Evolutionary conservation across 371 early-diverging fungal genomes (phyloP).

Genomic region (Apophysomyces variabilis): DNA sequence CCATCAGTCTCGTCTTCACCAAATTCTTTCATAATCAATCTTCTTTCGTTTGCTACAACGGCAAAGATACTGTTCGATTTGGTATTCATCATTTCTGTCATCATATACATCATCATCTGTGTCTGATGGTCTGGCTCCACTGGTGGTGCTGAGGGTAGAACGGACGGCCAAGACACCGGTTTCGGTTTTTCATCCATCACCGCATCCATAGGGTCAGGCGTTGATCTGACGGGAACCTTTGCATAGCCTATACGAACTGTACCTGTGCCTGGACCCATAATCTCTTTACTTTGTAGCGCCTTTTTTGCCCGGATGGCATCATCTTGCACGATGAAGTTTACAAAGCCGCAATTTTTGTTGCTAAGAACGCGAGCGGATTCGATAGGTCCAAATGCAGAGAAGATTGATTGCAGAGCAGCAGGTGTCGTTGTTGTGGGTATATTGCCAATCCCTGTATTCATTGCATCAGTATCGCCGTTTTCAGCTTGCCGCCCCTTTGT

Average conservation of each 20-base stretch:
- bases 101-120: slow-evolving; percentile 31
- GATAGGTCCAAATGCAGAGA: slow-evolving; percentile 80
- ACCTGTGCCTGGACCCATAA: slow-evolving; percentile 76
- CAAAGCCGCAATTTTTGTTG: slow-evolving; percentile 96
- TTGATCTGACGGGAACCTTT: slow-evolving; percentile 58
- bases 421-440: slow-evolving; percentile 83
- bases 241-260: slow-evolving; percentile 90
- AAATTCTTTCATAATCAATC: slow-evolving; percentile 46
- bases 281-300: slow-evolving; percentile 83
- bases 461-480: background rate
- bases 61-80: slow-evolving; percentile 31
- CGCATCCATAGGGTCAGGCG: slow-evolving; percentile 15
- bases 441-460: slow-evolving; percentile 87
- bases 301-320: slow-evolving; percentile 89
- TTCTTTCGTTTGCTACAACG: slow-evolving; percentile 39
- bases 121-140: slow-evolving; percentile 12
- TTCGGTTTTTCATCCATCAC: slow-evolving; percentile 14
- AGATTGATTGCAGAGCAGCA: slow-evolving; percentile 72
- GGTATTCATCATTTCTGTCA: slow-evolving; percentile 23
- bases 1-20: slow-evolving; percentile 46
- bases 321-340: slow-evolving; percentile 87
- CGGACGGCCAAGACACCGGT: background rate
- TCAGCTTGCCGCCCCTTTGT: background rate
- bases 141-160: background rate
- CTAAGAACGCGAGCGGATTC: slow-evolving; percentile 92